These are phyloP conservation scores for Lavandula angustifolia DNA, from an alignment of 257 asterid genomes.

Conservation along the genomic window DNA sequence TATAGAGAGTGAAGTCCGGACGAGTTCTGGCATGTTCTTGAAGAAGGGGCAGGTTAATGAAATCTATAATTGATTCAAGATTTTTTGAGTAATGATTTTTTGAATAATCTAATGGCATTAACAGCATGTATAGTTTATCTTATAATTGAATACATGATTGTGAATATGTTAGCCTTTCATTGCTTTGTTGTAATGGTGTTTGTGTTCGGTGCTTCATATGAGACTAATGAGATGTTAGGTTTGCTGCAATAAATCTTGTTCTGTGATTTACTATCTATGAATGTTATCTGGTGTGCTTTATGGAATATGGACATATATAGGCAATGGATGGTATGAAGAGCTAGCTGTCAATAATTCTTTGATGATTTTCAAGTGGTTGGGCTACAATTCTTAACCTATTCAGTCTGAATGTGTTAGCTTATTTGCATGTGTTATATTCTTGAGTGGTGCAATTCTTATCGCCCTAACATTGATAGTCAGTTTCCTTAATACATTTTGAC, in stretches of 20 bases:
- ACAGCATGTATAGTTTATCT: slow-evolving; percentile 2
- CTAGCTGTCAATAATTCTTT: no score
- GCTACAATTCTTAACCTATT: not conserved
- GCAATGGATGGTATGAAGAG: not conserved
- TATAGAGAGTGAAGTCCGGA: slow-evolving; percentile 81
- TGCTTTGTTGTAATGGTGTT: not conserved
- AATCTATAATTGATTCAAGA: slow-evolving; percentile 11
- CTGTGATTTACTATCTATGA: not conserved
- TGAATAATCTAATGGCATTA: slow-evolving; percentile 7
- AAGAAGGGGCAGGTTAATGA: slow-evolving; percentile 63
- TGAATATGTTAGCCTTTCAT: not conserved
- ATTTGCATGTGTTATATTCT: not conserved
- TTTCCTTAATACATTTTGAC: not conserved
- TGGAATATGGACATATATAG: not conserved
- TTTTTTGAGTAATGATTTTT: slow-evolving; percentile 2
- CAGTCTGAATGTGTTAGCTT: not conserved
- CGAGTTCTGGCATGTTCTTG: slow-evolving; percentile 92
- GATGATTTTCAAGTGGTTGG: not conserved
- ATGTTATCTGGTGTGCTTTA: not conserved
- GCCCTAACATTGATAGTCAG: not conserved
- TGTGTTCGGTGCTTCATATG: not conserved
- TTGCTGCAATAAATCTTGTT: not conserved
- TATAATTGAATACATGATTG: not conserved
- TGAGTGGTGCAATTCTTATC: slow-evolving; percentile 9
- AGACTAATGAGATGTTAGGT: slow-evolving; percentile 8